Conservation (phyloP, 2,329 filamentous ascomycete species). For the Zymoseptoria brevis region DNA sequence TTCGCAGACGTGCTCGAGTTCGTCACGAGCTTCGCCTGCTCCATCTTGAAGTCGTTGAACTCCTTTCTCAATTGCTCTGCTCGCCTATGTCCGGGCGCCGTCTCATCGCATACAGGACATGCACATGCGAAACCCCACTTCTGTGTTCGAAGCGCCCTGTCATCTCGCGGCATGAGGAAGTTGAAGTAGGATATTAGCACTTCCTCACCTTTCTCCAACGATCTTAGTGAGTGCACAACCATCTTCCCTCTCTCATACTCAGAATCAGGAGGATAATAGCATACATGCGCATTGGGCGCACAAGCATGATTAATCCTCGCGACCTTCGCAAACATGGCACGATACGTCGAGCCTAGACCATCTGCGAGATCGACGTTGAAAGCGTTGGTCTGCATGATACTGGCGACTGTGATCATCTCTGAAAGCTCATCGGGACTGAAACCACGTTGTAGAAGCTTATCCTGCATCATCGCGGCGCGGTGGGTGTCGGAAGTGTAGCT, state of each 20-base stretch:
- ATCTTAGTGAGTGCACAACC: conserved; percentile 14
- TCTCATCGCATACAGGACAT: conserved; percentile 14
- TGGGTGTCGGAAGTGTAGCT: conserved; percentile 6
- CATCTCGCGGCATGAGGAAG: conserved; percentile 14
- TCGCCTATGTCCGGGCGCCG: not conserved
- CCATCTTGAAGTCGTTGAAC: conserved; percentile 8
- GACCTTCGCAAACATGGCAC: conserved; percentile 15
- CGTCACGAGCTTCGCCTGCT: conserved; percentile 6
- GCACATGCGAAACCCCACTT: conserved; percentile 19
- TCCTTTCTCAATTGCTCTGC: conserved; percentile 7
- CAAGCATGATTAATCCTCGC: conserved; percentile 21
- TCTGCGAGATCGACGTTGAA: conserved; percentile 18
- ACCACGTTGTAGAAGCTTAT: conserved; percentile 15
- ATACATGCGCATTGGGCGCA: conserved; percentile 19
- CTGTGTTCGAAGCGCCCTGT: conserved; percentile 11
- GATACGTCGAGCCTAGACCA: conserved; percentile 12
- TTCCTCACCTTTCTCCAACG: conserved; percentile 14
- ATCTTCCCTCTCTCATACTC: conserved; percentile 8
- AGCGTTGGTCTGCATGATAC: conserved; percentile 21
- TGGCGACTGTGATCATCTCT: conserved; percentile 14
- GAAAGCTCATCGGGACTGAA: conserved; percentile 4
- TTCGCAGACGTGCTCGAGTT: conserved; percentile 1
- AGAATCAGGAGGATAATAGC: conserved; percentile 11
- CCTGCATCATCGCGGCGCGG: conserved; percentile 11
- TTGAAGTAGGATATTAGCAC: conserved; percentile 19